phyloP scores from a whole-genome alignment of 495 filamentous ascomycete species.

The Penicillium pulvis region DNA sequence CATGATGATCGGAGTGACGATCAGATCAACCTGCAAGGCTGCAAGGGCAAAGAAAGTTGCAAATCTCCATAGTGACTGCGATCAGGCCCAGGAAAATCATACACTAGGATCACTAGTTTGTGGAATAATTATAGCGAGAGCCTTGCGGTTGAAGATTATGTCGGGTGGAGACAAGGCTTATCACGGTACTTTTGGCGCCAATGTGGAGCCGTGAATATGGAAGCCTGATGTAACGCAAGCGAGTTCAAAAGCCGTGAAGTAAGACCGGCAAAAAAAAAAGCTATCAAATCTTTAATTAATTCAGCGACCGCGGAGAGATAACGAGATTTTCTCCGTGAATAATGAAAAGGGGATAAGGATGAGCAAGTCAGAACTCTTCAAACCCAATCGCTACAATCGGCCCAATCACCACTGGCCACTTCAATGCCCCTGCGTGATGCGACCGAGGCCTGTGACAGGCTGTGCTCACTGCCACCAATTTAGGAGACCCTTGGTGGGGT shows the following conservation, averaged over 20 bases:
- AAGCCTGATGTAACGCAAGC: not conserved
- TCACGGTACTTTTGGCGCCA: too few species aligned
- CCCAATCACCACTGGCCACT: constrained; percentile 1
- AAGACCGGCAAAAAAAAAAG: not conserved
- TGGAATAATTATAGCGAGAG: not conserved
- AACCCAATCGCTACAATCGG: constrained; percentile 3
- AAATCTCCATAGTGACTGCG: not conserved
- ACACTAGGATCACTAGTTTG: not conserved
- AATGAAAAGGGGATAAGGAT: not conserved
- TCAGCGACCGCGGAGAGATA: not conserved
- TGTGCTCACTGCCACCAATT: not conserved
- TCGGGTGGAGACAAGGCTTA: too few species aligned
- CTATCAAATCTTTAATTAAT: not conserved
- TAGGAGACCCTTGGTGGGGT: not conserved
- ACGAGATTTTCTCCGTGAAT: not conserved
- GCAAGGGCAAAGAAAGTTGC: constrained; percentile 12
- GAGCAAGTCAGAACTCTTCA: too few species aligned
- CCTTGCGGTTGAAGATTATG: not conserved
- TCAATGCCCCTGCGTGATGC: constrained; percentile 10
- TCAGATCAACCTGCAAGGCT: constrained; percentile 18
- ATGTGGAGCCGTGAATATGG: not conserved
- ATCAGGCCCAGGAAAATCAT: not conserved
- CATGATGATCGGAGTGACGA: constrained; percentile 14
- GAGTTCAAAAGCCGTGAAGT: not conserved
- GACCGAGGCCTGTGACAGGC: constrained; percentile 13